Conservation (phyloP, 805 yeast species). For the Hanseniaspora thailandica region DNA sequence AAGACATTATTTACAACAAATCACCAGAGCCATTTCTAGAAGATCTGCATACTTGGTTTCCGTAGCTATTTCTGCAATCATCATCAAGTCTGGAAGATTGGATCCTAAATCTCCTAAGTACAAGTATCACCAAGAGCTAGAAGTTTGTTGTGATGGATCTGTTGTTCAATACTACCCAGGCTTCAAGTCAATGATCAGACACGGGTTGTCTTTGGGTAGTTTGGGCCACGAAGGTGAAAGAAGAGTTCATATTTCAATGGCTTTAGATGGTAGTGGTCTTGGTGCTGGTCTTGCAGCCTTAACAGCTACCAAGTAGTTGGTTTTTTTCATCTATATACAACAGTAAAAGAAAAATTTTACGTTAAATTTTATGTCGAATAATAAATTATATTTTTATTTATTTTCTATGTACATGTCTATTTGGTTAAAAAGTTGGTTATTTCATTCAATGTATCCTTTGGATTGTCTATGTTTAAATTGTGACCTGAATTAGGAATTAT, state of each 20-base stretch:
- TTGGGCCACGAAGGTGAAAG: constrained; percentile 66
- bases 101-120: constrained; percentile 23
- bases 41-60: constrained; percentile 88
- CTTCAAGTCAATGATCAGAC: constrained; percentile 65
- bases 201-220: constrained; percentile 58
- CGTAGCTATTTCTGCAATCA: constrained; percentile 76
- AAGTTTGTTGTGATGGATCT: constrained; percentile 91
- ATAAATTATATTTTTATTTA: no score
- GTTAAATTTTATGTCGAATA: no score
- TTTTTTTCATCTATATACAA: no score
- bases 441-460: constrained; percentile 38
- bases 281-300: constrained; percentile 93
- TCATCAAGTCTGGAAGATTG: constrained; percentile 55
- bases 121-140: constrained; percentile 58
- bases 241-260: constrained; percentile 63
- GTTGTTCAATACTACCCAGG: constrained; percentile 91
- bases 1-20: constrained; percentile 55
- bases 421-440: constrained; percentile 21
- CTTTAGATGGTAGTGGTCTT: constrained; percentile 93
- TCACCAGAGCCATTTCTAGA: constrained; percentile 69
- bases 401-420: neutral
- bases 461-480: constrained; percentile 63
- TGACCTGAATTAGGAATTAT: constrained; percentile 50
- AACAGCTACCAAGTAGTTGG: constrained; percentile 23
- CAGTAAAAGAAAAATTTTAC: no score